phyloP scores from a whole-genome alignment of 2,329 filamentous ascomycete genomes.

The Parascedosporium putredinis region DNA sequence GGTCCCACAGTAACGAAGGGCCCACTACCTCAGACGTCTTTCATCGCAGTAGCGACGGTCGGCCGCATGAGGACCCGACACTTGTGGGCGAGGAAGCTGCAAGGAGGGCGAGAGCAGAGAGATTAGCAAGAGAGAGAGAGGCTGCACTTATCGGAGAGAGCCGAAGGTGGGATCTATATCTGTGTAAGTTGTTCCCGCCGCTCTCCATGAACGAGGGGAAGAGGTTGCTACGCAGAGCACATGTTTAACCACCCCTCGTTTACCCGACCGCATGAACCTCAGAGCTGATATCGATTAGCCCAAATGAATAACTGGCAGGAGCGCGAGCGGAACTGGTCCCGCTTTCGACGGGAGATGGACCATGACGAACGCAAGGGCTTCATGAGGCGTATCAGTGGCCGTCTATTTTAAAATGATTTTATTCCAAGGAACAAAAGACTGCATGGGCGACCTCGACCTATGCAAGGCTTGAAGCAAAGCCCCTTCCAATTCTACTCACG shows the following conservation, averaged over 20 bases:
- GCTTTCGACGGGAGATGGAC: slow-evolving; percentile 29
- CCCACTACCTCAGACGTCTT: not conserved
- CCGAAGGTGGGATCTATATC: slow-evolving; percentile 49
- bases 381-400: slow-evolving; percentile 7
- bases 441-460: not conserved
- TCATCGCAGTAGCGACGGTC: slow-evolving; percentile 19
- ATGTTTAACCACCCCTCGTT: too few species aligned
- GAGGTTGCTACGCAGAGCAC: too few species aligned
- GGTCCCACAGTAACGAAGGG: not conserved
- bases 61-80: slow-evolving; percentile 55
- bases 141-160: slow-evolving; percentile 49
- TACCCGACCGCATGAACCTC: not conserved
- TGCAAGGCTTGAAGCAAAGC: too few species aligned
- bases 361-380: slow-evolving; percentile 12
- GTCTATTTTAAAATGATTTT: not conserved
- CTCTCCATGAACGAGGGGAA: too few species aligned
- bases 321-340: slow-evolving; percentile 37
- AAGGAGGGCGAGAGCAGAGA: slow-evolving; percentile 41
- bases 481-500: too few species aligned
- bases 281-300: slow-evolving; percentile 23
- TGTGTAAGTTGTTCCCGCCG: slow-evolving; percentile 37
- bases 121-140: slow-evolving; percentile 44
- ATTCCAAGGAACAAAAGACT: not conserved
- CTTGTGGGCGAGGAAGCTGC: slow-evolving; percentile 59
- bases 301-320: slow-evolving; percentile 41